These are phyloP conservation scores for Anastatica hierochuntica DNA, from an alignment of 345 rosid genomes.

Conservation along the genomic window DNA sequence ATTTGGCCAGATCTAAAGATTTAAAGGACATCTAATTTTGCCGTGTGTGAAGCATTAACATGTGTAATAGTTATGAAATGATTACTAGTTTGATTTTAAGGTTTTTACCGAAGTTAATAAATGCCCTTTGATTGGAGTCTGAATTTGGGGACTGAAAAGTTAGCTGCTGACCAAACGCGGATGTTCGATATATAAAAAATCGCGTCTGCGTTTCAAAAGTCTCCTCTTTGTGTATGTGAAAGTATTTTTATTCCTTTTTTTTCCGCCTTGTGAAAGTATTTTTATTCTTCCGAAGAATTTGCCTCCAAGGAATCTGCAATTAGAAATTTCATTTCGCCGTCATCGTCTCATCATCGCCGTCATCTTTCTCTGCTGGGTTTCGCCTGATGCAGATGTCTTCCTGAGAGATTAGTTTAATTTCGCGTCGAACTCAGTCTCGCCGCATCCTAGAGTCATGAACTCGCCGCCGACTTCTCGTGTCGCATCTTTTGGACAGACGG, in stretches of 20 bases:
- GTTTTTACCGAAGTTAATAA: too few relatives aligned
- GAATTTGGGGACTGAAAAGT: too few relatives aligned
- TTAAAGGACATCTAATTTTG: too few relatives aligned
- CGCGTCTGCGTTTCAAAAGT: slow-evolving; percentile 12
- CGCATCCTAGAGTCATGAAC: slow-evolving; percentile 32
- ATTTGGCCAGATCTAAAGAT: too few relatives aligned
- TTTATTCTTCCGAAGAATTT: slow-evolving; percentile 10
- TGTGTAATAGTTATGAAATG: too few relatives aligned
- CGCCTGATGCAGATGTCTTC: slow-evolving; percentile 12
- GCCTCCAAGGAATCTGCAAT: slow-evolving; percentile 26
- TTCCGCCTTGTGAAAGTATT: too few relatives aligned
- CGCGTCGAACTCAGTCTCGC: slow-evolving; percentile 6
- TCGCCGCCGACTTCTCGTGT: slow-evolving; percentile 44
- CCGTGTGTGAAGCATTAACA: too few relatives aligned
- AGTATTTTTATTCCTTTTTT: too few relatives aligned
- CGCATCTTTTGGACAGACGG: slow-evolving; percentile 59
- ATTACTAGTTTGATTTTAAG: too few relatives aligned
- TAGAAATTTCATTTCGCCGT: slow-evolving; percentile 1
- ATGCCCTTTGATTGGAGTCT: too few relatives aligned
- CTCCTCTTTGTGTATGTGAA: not conserved
- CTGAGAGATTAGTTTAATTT: not conserved
- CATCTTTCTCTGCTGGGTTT: not conserved
- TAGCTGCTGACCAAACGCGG: too few relatives aligned
- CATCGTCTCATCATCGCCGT: not conserved
- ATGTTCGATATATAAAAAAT: too few relatives aligned